Evolutionary conservation across 2,329 filamentous ascomycete species (phyloP).

Genomic region (Pezizomycotina sp.): DNA sequence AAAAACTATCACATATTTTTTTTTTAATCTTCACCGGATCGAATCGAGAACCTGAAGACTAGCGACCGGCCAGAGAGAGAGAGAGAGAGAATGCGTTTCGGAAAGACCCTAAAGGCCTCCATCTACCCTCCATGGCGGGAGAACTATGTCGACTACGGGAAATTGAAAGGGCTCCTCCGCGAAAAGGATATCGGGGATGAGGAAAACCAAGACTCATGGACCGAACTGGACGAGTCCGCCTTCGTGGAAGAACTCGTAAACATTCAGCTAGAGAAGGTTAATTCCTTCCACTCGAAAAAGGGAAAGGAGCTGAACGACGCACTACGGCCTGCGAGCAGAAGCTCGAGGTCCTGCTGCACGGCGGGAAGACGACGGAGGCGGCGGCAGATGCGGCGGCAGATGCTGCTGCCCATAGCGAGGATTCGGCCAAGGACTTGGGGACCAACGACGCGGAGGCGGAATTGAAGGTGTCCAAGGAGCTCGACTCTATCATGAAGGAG

Average conservation of each 20-base stretch:
- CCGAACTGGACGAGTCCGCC: constrained; percentile 76
- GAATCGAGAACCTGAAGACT: too few species aligned
- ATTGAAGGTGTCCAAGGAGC: constrained; percentile 58
- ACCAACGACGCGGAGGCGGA: constrained; percentile 41
- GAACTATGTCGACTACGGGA: constrained; percentile 88
- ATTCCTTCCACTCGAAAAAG: constrained; percentile 70
- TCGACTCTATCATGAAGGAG: constrained; percentile 77
- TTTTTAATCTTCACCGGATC: too few species aligned
- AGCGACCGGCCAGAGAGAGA: too few species aligned
- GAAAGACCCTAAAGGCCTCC: constrained; percentile 64
- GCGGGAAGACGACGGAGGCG: constrained; percentile 27
- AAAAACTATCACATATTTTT: too few species aligned
- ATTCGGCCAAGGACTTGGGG: too few species aligned
- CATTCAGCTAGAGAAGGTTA: constrained; percentile 85
- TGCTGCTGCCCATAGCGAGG: constrained; percentile 28
- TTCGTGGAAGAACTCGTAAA: constrained; percentile 96
- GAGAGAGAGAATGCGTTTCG: constrained; percentile 99
- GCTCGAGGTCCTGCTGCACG: constrained; percentile 41
- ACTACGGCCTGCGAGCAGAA: constrained; percentile 52
- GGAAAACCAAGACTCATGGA: constrained; percentile 49
- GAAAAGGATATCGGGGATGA: constrained; percentile 44
- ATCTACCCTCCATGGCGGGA: constrained; percentile 78
- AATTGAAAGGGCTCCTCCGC: constrained; percentile 75
- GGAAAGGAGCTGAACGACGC: constrained; percentile 65
- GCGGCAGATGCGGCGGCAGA: constrained; percentile 33